Base-by-base conservation (phyloP, 108 stramenopile species). In the Epithemia pelagica region DNA sequence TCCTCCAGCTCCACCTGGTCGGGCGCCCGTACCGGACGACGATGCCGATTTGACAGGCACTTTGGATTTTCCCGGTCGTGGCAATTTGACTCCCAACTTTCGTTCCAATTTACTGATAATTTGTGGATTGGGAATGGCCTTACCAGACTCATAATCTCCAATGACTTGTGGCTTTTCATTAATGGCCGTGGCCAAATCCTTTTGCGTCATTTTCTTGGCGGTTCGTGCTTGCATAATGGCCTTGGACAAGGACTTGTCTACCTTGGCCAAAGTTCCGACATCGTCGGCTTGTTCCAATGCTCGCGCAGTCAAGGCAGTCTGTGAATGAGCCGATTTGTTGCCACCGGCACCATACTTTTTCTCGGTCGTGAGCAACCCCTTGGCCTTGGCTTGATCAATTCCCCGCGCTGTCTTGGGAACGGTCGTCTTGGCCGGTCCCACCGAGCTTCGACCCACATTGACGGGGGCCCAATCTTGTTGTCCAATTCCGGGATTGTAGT, bases 91-190 rank as follows among this genome's bases (percentile, higher is more conserved):
- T 24, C 94, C 94, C 59, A 98, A 74, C 51, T 86, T 84, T 30
- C 92, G 80, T 74, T 98, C 97, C 60, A 98, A 66, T 71, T 97
- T 97, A 60, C 60, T 64, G 65, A 98, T 97, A 74, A 98, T 86
- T 76, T 93, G 91, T 28, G 85, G 89, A 79, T 98, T 97, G 30
- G 97, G 97, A 62, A 98, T 85, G 20, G 97, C 97, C 78, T 95
- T 95, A 19, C 97, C 97, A 32, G 75, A 82, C 71, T 98, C 97
- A 78, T 98, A 98, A 61, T 97, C 88, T 22, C 84, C 95, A n/a
- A 98, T 84, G 0, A 98, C 88, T 78, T 98, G 96, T 21, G 97
- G 95, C 65, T 96, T 96, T 74, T 96, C 96, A 71, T 98, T 98
- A 63, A 97, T 96, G 22, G 89, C 84, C 27, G 96, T 96, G 0